Conservation (phyloP, 768 basidiomycete genomes). For the Lactarius hengduanensis region DNA sequence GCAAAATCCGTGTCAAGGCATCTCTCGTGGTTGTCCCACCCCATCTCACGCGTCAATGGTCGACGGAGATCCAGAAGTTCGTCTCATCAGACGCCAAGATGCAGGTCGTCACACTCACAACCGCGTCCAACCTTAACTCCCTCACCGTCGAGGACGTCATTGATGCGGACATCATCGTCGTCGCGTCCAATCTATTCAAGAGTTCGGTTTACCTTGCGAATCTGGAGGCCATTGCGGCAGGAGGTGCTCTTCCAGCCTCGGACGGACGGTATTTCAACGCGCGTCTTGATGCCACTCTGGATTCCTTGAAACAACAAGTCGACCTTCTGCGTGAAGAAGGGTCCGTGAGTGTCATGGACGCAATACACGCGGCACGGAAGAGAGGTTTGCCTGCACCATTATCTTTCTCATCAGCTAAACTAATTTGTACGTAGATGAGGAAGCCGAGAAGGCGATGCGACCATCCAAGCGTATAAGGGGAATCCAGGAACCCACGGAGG, state of each 20-base stretch:
- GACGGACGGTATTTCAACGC: slow-evolving; percentile 90
- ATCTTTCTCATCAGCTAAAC: slow-evolving; percentile 13
- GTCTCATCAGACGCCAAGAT: slow-evolving; percentile 50
- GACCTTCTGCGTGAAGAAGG: slow-evolving; percentile 67
- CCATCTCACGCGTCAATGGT: slow-evolving; percentile 89
- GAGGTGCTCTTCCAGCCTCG: slow-evolving; percentile 59
- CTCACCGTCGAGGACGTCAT: slow-evolving; percentile 70
- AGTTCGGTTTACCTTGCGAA: slow-evolving; percentile 75
- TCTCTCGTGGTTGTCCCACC: slow-evolving; percentile 86
- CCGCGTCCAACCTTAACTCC: slow-evolving; percentile 66
- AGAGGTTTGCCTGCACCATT: slow-evolving; percentile 45
- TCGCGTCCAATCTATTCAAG: slow-evolving; percentile 84
- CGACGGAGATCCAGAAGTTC: slow-evolving; percentile 82
- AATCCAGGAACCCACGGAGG: slow-evolving; percentile 31
- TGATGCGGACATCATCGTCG: slow-evolving; percentile 82
- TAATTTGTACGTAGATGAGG: slow-evolving; percentile 44
- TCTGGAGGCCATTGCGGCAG: slow-evolving; percentile 66
- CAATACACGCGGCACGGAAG: slow-evolving; percentile 62
- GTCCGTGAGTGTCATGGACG: slow-evolving; percentile 55
- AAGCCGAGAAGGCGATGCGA: slow-evolving; percentile 46
- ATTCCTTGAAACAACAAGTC: slow-evolving; percentile 60
- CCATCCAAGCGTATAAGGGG: slow-evolving; percentile 73
- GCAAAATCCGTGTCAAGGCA: slow-evolving; percentile 76
- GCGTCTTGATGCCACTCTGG: slow-evolving; percentile 63
- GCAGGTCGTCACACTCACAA: slow-evolving; percentile 64